Base-by-base conservation (phyloP, 1,139 yeast genomes). In the Meyerozyma sp. region DNA sequence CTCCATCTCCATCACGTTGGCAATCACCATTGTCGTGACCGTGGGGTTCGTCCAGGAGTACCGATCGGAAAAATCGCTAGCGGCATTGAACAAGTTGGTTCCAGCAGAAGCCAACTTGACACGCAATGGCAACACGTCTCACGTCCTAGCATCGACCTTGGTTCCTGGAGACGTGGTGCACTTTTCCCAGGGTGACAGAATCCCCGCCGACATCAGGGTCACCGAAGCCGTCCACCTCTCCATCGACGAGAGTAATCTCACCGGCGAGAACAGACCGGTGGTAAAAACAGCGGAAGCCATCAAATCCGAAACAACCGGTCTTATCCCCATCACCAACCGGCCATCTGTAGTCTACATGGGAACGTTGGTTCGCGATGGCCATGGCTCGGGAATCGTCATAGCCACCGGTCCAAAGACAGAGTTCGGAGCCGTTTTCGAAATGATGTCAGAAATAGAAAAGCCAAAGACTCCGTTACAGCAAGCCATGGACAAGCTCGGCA, bases 21-120 rank as follows among this genome's bases (percentile, higher is more conserved):
- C 98, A 6, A 87, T 91, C 46, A 56, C 86, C 34, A 90, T 91
- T 53, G 98, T 91, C 27, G 96, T 91, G 8, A 79, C 94, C 0
- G 98, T 93, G 27, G 98, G 98, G 0, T 93, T 93, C 65, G 91
- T 93, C 21, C 98, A 93, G 64, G 98, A 93, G 62, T 90, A 90
- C 60, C 76, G 97, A 55, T 86, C 96, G 0, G 98, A 93, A 61
- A 86, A 93, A 67, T 86, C 96, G 3, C 70, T 93, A 46, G 95
- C 89, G 58, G 98, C 97, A 0, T 76, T 93, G 50, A 90, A 85
- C 61, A 84, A 86, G 57, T 75, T 93, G 50, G 97, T 93, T 4
- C 98, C 98, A 1, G 96, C 95, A 13, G 88, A 86, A 58, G 94
- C 96, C 26, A 91, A 90, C 59, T 75, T 93, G 46, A 84, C 95